Percentiles rank a stretch among this genome's conserved stretches.
Conservation (phyloP, 169 alveolate genomes). For the Cryptosporidium ryanae region DNA sequence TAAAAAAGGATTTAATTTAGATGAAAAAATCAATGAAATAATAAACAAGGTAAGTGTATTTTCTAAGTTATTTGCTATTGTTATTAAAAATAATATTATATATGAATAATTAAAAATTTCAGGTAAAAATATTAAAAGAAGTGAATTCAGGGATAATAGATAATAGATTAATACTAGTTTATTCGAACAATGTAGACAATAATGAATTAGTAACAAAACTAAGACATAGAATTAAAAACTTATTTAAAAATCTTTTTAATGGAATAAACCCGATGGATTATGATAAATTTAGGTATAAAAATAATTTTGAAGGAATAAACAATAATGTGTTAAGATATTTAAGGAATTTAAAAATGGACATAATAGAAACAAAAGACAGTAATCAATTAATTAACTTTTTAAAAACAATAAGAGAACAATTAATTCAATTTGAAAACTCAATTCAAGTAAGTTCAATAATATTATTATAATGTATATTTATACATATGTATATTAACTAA, state of each 20-base stretch:
- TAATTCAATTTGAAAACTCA: conserved; percentile 17
- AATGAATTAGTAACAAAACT: conserved; percentile 21
- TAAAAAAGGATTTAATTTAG: conserved; percentile 10
- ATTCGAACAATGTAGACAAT: background rate
- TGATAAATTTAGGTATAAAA: background rate
- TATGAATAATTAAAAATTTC: background rate
- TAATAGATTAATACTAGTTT: conserved; percentile 43
- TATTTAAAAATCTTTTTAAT: conserved; percentile 27
- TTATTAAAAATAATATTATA: background rate
- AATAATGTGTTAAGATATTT: conserved; percentile 23
- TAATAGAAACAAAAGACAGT: conserved; percentile 22
- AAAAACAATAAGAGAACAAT: conserved; percentile 14
- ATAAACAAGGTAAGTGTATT: conserved; percentile 33
- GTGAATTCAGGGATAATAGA: background rate
- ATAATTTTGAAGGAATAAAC: background rate
- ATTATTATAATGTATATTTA: background rate
- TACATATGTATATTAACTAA: background rate
- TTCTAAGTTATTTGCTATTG: background rate
- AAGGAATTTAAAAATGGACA: conserved; percentile 42
- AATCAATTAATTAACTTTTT: conserved; percentile 34
- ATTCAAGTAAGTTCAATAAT: conserved; percentile 11
- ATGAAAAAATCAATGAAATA: background rate
- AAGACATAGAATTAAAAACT: conserved; percentile 16
- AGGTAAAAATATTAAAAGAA: conserved; percentile 2
- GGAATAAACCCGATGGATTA: background rate